A percentile compares a stretch with the other conserved stretches of the same genome.
phyloP scores from a whole-genome alignment of 495 filamentous ascomycete species.

The Hypoxylon crocopeplum region DNA sequence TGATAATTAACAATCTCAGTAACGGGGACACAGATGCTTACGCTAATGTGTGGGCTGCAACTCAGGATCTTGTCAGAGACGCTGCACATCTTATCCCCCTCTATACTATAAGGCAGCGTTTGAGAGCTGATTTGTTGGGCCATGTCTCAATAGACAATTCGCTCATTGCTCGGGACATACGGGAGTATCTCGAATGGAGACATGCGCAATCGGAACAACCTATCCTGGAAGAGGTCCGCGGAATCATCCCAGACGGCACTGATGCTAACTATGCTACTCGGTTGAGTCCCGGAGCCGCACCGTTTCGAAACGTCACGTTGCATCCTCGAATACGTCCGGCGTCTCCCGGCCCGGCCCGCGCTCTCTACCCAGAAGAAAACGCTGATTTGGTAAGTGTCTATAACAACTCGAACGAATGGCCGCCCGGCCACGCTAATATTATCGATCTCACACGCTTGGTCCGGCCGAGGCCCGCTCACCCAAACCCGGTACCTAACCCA shows the following conservation, averaged over 20 bases:
- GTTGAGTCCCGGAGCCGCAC: no score
- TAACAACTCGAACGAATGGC: no score
- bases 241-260: no score
- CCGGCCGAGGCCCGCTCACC: neutral
- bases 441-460: neutral
- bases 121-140: slow-evolving; percentile 1
- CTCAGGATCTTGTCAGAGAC: neutral
- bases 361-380: no score
- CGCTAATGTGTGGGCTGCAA: neutral
- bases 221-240: neutral
- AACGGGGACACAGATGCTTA: no score
- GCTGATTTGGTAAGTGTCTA: no score
- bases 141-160: neutral
- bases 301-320: no score
- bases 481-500: neutral
- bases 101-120: neutral
- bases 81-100: neutral
- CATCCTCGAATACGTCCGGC: no score
- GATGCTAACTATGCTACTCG: no score
- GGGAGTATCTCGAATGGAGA: neutral
- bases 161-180: neutral
- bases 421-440: neutral
- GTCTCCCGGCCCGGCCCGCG: no score
- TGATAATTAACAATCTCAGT: no score
- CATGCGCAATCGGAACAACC: no score